Conservation (phyloP, 2,329 filamentous ascomycete species). For the Nemania abortiva region DNA sequence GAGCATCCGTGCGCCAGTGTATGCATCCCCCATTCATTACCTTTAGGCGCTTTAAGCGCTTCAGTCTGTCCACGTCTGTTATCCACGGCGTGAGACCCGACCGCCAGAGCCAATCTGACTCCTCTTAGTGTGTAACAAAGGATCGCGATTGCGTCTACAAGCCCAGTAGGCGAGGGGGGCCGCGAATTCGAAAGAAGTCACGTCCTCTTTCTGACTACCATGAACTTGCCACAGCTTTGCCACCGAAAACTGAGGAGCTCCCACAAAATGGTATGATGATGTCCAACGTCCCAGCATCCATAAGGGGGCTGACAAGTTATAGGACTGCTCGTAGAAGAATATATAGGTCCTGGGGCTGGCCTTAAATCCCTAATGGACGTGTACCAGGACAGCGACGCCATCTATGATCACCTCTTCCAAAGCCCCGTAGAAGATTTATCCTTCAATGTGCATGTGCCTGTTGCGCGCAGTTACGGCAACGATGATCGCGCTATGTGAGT, state of each 20-base stretch:
- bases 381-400: constrained; percentile 61
- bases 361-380: constrained; percentile 60
- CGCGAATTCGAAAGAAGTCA: constrained; percentile 58
- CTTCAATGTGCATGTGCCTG: constrained; percentile 47
- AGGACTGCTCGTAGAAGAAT: constrained; percentile 53
- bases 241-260: constrained; percentile 49
- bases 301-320: constrained; percentile 22
- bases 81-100: constrained; percentile 27
- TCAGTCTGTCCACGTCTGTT: constrained; percentile 19
- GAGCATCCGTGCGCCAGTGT: constrained; percentile 59
- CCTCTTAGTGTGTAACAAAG: constrained; percentile 55
- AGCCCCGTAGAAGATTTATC: constrained; percentile 38
- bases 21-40: constrained; percentile 44
- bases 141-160: constrained; percentile 58
- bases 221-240: constrained; percentile 46
- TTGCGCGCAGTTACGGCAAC: constrained; percentile 58
- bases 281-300: constrained; percentile 12
- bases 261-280: constrained; percentile 51
- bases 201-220: constrained; percentile 48
- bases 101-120: constrained; percentile 36
- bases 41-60: constrained; percentile 14
- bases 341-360: constrained; percentile 62
- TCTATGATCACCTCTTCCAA: constrained; percentile 60
- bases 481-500: constrained; percentile 57
- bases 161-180: constrained; percentile 59